Conservation (phyloP, 805 yeast genomes). For the Candida parachauliodes region DNA sequence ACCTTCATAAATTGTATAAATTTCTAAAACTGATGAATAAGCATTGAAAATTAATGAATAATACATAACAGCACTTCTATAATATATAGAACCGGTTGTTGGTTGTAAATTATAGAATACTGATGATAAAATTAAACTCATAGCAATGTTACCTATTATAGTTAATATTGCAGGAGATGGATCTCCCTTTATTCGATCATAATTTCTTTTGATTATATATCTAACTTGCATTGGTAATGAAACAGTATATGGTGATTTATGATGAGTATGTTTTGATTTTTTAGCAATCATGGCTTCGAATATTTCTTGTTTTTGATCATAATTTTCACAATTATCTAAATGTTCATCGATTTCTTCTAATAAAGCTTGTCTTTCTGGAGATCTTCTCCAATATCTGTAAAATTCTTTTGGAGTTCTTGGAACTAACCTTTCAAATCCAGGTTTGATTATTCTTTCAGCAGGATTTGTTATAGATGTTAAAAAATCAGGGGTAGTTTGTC, state of each 20-base stretch:
- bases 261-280: conserved; percentile 46
- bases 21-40: conserved; percentile 55
- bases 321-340: conserved; percentile 20
- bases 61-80: conserved; percentile 63
- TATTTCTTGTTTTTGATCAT: conserved; percentile 13
- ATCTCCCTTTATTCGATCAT: conserved; percentile 49
- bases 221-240: conserved; percentile 46
- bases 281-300: conserved; percentile 46
- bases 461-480: conserved; percentile 30
- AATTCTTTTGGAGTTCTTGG: conserved; percentile 27
- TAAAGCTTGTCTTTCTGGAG: conserved; percentile 42
- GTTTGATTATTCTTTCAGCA: conserved; percentile 29
- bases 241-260: conserved; percentile 39
- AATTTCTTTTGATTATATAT: conserved; percentile 47
- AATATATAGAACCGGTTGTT: conserved; percentile 46
- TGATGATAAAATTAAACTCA: conserved; percentile 56
- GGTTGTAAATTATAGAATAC: conserved; percentile 50
- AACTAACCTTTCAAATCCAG: conserved; percentile 30
- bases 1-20: conserved; percentile 51
- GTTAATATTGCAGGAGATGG: conserved; percentile 43
- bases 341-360: conserved; percentile 39
- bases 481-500: conserved; percentile 37
- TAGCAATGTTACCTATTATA: conserved; percentile 43
- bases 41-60: conserved; percentile 64
- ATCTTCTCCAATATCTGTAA: conserved; percentile 26